Conservation (phyloP, 768 basidiomycete species). For the Gautieria morchelliformis region DNA sequence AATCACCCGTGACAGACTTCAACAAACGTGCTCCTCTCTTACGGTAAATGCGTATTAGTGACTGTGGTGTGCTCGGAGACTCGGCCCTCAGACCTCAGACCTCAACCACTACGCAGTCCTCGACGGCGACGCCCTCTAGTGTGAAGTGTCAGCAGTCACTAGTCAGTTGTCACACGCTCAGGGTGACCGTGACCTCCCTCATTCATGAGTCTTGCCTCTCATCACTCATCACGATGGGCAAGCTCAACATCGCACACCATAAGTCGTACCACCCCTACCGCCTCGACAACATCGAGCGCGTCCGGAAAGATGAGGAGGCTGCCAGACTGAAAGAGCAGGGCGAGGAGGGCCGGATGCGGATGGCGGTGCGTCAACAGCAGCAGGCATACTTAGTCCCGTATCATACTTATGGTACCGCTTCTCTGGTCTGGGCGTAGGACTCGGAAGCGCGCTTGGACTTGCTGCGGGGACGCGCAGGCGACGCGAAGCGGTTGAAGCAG, state of each 20-base stretch:
- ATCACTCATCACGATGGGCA: slow-evolving; percentile 49
- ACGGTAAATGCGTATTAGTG: too few relatives aligned
- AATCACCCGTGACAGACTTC: too few relatives aligned
- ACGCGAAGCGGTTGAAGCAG: slow-evolving; percentile 15
- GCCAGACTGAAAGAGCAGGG: slow-evolving; percentile 54
- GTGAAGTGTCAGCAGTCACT: too few relatives aligned
- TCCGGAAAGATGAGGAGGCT: slow-evolving; percentile 75
- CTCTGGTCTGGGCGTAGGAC: slow-evolving; percentile 45
- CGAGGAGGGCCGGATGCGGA: slow-evolving; percentile 60
- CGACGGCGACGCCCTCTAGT: too few relatives aligned
- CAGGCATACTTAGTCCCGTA: too few relatives aligned
- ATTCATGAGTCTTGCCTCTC: background rate
- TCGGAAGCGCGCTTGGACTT: slow-evolving; percentile 67
- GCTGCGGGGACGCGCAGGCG: slow-evolving; percentile 53
- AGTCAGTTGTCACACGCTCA: too few relatives aligned
- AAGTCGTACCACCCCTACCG: slow-evolving; percentile 87
- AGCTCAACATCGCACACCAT: slow-evolving; percentile 84
- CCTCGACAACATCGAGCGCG: slow-evolving; percentile 74
- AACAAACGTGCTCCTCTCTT: too few relatives aligned
- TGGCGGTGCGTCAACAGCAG: slow-evolving; percentile 44
- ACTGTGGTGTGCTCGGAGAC: too few relatives aligned
- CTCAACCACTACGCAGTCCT: too few relatives aligned
- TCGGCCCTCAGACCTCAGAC: too few relatives aligned
- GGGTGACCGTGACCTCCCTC: background rate
- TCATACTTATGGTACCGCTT: too few relatives aligned